phyloP scores from a whole-genome alignment of 1,284 basidiomycete genomes.

The Phenoliferia sp. region DNA sequence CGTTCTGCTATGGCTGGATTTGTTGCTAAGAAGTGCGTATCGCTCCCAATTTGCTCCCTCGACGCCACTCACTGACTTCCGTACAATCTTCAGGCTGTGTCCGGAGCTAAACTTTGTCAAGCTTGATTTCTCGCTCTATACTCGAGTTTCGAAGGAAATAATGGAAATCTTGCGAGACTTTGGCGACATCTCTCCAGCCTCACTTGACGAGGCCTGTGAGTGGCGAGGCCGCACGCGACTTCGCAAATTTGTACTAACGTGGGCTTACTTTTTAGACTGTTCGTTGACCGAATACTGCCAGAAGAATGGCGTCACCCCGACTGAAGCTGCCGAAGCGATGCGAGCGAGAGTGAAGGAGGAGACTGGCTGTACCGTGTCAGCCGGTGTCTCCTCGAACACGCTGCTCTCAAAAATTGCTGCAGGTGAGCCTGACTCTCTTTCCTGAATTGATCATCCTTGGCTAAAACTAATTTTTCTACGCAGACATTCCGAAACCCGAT shows the following conservation, averaged over 20 bases:
- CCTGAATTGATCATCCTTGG: background rate
- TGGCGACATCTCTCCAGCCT: conserved; percentile 34
- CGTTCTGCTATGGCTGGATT: conserved; percentile 55
- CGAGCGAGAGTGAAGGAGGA: conserved; percentile 63
- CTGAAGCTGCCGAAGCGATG: conserved; percentile 72
- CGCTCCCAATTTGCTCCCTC: background rate
- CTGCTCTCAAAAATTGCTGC: conserved; percentile 66
- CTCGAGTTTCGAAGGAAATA: conserved; percentile 38
- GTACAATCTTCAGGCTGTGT: conserved; percentile 54
- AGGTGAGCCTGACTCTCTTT: background rate
- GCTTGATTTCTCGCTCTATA: conserved; percentile 42
- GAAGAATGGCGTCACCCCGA: conserved; percentile 59
- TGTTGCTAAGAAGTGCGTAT: conserved; percentile 66
- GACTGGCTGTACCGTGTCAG: conserved; percentile 82
- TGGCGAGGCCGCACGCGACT: background rate
- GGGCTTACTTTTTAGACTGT: conserved; percentile 14
- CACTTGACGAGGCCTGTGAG: conserved; percentile 37
- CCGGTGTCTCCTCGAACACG: conserved; percentile 52
- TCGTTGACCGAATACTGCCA: conserved; percentile 29
- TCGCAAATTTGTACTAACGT: background rate
- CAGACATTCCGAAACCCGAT: conserved; percentile 73
- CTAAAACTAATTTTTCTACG: background rate
- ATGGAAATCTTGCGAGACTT: conserved; percentile 37
- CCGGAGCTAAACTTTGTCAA: conserved; percentile 76
- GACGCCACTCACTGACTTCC: background rate